A percentile compares a stretch with the other conserved stretches of the same genome.
Conservation (phyloP, 2,329 filamentous ascomycete species). For the Hawksworthiomyces lignivorus region DNA sequence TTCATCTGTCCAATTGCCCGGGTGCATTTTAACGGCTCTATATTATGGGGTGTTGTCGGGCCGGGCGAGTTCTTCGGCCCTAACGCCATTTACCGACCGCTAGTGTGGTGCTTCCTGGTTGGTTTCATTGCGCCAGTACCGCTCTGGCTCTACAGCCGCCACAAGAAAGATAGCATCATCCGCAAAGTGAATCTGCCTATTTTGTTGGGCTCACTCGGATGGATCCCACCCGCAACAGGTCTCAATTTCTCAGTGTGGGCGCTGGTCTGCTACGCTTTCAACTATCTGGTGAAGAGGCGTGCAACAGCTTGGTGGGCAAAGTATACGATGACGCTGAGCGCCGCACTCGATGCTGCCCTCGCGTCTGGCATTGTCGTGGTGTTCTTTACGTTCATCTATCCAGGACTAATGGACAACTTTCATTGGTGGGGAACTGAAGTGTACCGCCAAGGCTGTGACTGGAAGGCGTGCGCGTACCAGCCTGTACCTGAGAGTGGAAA, state of each 20-base stretch:
- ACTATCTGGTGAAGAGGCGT: conserved; percentile 62
- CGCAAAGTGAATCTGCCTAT: conserved; percentile 77
- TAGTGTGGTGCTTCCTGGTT: conserved; percentile 76
- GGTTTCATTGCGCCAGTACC: conserved; percentile 67
- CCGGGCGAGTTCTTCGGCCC: conserved; percentile 75
- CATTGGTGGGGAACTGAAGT: conserved; percentile 86
- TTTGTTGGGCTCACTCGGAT: conserved; percentile 72
- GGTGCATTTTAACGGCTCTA: conserved; percentile 84
- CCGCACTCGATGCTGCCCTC: conserved; percentile 73
- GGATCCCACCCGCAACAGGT: conserved; percentile 81
- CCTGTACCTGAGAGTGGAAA: conserved; percentile 53
- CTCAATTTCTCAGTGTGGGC: conserved; percentile 87
- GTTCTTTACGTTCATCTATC: conserved; percentile 82
- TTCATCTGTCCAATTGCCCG: conserved; percentile 83
- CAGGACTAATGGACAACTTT: conserved; percentile 64
- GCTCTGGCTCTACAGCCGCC: conserved; percentile 62
- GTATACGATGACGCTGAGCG: conserved; percentile 83
- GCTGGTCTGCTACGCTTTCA: conserved; percentile 78
- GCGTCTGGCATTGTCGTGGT: conserved; percentile 77
- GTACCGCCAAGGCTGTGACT: conserved; percentile 78
- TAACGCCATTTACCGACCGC: conserved; percentile 62
- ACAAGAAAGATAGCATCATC: conserved; percentile 47
- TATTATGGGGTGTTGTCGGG: conserved; percentile 84
- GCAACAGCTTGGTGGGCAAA: conserved; percentile 78
- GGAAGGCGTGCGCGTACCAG: conserved; percentile 69